A percentile compares a stretch with the other conserved stretches of the same genome.
These are phyloP conservation scores for Aspergillus pseudoviridinutans DNA, from an alignment of 2,329 filamentous ascomycete genomes.

Conservation along the genomic window DNA sequence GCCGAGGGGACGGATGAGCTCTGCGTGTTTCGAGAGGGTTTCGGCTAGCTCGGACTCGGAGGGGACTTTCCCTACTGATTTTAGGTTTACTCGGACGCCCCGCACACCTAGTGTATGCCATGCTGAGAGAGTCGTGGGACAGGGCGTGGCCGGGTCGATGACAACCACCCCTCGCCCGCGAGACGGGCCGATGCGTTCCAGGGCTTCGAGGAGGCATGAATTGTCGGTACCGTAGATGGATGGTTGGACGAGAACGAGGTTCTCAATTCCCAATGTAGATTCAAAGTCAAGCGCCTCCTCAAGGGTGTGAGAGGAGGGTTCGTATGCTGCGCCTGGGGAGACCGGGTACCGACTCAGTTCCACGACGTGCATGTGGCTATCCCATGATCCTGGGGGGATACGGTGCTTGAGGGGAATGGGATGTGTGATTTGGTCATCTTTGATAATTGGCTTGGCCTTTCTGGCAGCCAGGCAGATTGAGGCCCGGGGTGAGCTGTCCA, in stretches of 20 bases:
- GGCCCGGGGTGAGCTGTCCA: conserved; percentile 12
- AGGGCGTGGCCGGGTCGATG: conserved; percentile 48
- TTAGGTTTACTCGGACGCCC: conserved; percentile 57
- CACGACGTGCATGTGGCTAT: conserved; percentile 62
- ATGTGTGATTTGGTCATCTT: conserved; percentile 1
- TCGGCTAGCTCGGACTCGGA: conserved; percentile 39
- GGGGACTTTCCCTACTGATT: conserved; percentile 48
- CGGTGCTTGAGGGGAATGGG: conserved; percentile 16
- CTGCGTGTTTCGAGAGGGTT: conserved; percentile 47
- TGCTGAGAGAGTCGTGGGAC: conserved; percentile 38
- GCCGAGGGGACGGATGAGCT: conserved; percentile 46
- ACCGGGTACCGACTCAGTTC: conserved; percentile 52
- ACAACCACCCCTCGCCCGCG: conserved; percentile 54
- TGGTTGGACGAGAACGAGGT: conserved; percentile 59
- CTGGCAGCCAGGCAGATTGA: conserved; percentile 11
- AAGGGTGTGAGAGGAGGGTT: conserved; percentile 48
- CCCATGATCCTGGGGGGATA: conserved; percentile 47
- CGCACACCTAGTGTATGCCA: conserved; percentile 59
- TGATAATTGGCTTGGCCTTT: conserved; percentile 5
- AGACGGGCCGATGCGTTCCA: conserved; percentile 47
- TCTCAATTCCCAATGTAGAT: conserved; percentile 47
- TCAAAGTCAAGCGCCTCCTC: conserved; percentile 52
- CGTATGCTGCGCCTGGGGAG: conserved; percentile 48
- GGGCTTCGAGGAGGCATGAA: conserved; percentile 53
- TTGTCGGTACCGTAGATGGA: conserved; percentile 62